Evolutionary conservation across 495 filamentous ascomycete genomes (phyloP).

Genomic region (Echria macrotheca): DNA sequence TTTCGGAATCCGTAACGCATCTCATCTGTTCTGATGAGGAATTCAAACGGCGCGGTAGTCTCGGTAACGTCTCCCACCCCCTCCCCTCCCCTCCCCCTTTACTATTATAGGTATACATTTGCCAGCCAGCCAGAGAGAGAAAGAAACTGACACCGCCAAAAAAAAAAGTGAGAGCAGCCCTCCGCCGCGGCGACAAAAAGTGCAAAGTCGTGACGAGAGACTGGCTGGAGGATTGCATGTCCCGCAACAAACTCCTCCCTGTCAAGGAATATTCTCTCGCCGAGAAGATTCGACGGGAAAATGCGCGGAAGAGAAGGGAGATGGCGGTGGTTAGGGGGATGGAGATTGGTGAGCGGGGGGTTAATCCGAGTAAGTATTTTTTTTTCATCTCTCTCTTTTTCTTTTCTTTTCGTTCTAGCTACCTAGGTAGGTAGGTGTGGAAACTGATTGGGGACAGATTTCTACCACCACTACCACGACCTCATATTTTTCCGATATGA

Average conservation of each 20-base stretch:
- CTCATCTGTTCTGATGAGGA: constrained; percentile 30
- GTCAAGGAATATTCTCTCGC: constrained; percentile 22
- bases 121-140: too few species aligned
- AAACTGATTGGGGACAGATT: constrained; percentile 5
- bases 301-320: constrained; percentile 31
- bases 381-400: neutral
- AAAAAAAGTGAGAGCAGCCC: constrained; percentile 23
- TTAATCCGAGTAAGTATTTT: constrained; percentile 30
- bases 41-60: constrained; percentile 17
- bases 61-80: neutral
- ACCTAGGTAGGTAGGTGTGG: neutral
- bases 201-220: constrained; percentile 30
- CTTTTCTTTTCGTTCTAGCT: neutral
- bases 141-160: too few species aligned
- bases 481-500: constrained; percentile 30
- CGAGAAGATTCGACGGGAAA: constrained; percentile 12
- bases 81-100: neutral
- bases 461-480: constrained; percentile 30
- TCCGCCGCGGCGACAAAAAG: constrained; percentile 11
- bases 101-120: too few species aligned
- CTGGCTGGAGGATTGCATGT: constrained; percentile 38
- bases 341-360: constrained; percentile 36
- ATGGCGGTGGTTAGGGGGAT: constrained; percentile 27
- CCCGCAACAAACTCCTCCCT: constrained; percentile 7
- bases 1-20: constrained; percentile 28